Evolutionary conservation across 352 stramenopile genomes (phyloP).

Genomic region (Blastocystis sp.): DNA sequence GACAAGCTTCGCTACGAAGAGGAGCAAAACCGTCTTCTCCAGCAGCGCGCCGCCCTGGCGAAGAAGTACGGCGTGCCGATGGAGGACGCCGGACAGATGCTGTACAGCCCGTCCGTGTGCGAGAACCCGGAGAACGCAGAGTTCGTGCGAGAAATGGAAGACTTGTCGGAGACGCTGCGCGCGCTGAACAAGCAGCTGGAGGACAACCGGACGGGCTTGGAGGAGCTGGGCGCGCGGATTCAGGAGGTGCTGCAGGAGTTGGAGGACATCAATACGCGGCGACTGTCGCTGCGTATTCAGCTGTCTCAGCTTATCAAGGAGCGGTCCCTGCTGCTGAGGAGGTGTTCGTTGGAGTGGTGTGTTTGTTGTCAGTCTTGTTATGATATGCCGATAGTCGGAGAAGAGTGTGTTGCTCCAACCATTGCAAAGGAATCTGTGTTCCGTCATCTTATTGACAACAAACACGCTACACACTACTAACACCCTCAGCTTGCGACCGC

Average conservation of each 20-base stretch:
- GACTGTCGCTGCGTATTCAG: constrained; percentile 60
- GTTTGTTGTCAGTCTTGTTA: constrained; percentile 11
- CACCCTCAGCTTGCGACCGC: neutral
- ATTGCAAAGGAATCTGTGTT: no score
- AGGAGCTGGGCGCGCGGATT: neutral
- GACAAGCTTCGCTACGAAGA: neutral
- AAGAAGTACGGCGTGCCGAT: neutral
- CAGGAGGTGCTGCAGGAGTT: constrained; percentile 36
- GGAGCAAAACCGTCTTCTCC: neutral
- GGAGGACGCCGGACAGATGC: neutral
- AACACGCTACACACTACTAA: neutral
- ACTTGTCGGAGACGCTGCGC: neutral
- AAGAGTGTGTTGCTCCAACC: no score
- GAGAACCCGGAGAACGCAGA: neutral
- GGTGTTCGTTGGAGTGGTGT: neutral
- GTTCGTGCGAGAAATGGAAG: neutral
- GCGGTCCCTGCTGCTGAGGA: constrained; percentile 32
- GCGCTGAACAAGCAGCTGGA: neutral
- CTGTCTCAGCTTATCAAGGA: constrained; percentile 64
- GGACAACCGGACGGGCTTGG: neutral
- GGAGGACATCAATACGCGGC: constrained; percentile 56
- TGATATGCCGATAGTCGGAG: no score
- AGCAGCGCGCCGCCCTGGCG: neutral
- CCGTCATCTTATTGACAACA: neutral
- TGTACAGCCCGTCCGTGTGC: neutral